These are phyloP conservation scores for Rhynchospora pubera DNA, from an alignment of 176 grass and related monocot genomes.

Conservation along the genomic window DNA sequence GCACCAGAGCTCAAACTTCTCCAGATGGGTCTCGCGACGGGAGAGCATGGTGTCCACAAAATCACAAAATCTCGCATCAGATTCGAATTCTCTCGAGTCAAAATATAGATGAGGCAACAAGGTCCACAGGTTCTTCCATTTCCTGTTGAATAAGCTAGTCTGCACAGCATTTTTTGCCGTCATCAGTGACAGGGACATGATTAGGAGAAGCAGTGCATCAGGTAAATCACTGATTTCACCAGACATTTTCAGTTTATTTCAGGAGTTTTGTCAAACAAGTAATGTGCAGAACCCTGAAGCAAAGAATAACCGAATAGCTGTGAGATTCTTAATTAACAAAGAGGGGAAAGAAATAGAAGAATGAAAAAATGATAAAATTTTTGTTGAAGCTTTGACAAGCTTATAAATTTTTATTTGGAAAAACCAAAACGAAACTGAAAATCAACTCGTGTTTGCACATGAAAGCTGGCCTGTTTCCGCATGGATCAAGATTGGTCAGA, in stretches of 20 bases:
- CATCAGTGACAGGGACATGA: neutral
- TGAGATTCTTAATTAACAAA: neutral
- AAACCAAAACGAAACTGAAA: neutral
- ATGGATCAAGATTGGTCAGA: neutral
- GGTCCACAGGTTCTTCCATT: neutral
- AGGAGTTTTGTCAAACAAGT: neutral
- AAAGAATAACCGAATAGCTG: neutral
- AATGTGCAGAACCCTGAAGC: neutral
- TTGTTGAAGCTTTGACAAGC: neutral
- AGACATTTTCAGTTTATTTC: neutral
- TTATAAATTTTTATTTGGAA: neutral
- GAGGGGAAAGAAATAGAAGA: neutral
- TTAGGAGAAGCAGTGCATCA: neutral
- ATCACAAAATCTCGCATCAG: neutral
- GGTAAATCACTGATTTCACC: neutral
- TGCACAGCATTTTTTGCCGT: neutral
- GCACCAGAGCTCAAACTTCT: neutral
- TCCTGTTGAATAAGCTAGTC: neutral
- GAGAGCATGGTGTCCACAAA: neutral
- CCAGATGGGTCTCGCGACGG: neutral
- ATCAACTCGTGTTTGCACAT: neutral
- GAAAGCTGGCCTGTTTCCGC: neutral
- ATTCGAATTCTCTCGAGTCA: neutral
- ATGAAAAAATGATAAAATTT: neutral
- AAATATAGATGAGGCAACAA: neutral